Base-by-base conservation (phyloP, 2,329 filamentous ascomycete species). In the Neocatenulostroma microsporum region DNA sequence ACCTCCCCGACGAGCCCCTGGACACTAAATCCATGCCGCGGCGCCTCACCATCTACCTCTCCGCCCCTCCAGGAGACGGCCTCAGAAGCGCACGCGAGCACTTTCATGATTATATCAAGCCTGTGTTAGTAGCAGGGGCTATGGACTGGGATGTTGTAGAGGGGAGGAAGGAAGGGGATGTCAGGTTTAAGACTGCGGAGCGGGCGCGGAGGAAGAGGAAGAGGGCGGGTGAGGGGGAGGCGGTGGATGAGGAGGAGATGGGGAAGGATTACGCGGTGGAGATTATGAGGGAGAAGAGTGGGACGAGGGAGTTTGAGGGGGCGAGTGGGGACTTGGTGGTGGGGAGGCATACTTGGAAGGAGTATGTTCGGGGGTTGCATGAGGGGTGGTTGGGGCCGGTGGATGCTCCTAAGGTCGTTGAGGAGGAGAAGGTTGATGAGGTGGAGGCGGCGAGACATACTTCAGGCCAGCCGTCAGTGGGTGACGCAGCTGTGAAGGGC, bases 81-180 rank as follows among this genome's bases (percentile, higher is more conserved):
- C 66, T 96, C 36, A 76, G 87, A 39, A 65, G 76, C 27, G 84
- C 88, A n/a, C 82, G 94, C 52, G 87, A 96, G 50, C 88, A 96
- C 63, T 98, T 94, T 62, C 81, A 87, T 54, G 85, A 94, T 60
- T 98, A 95, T 57, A 76, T 95, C 28, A 96, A 96, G 69, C 91
- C 91, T 2, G 75, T 98, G 18, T 67, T 98, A 25, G 84, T 91
- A 3, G 82, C 86, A 2, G 89, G 85, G 1, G 88, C 88, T 0
- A 66, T 96, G 55, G 91, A 98, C 60, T 96, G 93, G 79, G 89
- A 95, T 53, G 93, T 95, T 40, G 76, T 96, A 5, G 89, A 96
- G 63, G 91, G 89, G 5, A 72, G 88, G 36, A 80, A 82, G 57
- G 84, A 95, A 66, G 91, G 91, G n/a, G 89, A 98, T 56, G 77